Base-by-base conservation (phyloP, 2,329 filamentous ascomycete genomes). In the Aspergillus novofumigatus region DNA sequence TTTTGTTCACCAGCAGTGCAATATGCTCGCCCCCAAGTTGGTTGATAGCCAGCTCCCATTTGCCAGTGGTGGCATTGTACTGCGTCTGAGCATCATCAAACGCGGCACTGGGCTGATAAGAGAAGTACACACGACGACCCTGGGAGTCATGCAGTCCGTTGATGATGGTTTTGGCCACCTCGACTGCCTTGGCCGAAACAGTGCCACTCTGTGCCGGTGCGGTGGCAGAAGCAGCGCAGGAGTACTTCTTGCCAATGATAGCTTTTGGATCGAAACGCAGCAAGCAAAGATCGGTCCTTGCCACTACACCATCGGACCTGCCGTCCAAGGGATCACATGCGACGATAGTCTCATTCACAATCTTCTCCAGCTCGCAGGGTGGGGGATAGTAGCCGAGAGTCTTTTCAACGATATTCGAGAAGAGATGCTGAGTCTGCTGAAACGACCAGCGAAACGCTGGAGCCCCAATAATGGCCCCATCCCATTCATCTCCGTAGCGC, bases 321-420 rank as follows among this genome's bases (percentile, higher is more conserved):
- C 83, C 82, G 56, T 85, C 82, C 6, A 85, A 68, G 4, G 75
- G 66, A 59, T 85, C 82, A 55, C 82, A 85, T 26, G 75, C 75
- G 1, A 70, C 69, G 45, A 85, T 81, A 0, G 81, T 83, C 51
- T 73, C 68, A 63, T 82, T 83, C 8, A 79, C 72, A 44, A 84
- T 83, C 63, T 77, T 78, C 5, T 75, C 71, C 14, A 84, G 63
- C 51, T 81, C 80, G 32, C 32, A 38, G 14, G 32, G 32, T 1
- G 32, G 14, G 6, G 32, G 32, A 2, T 38, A 38, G 14, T 38
- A 38, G 14, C 17, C 32, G 1, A 38, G 32, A 3, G 32, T 38
- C 14, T 38, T 38, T 3, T 38, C 32, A 17, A 38, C 32, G 2
- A 38, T 17, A 17, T 38, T 38, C 14, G 32, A 38, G 14, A 38